phyloP scores from a whole-genome alignment of 257 asterid genomes.

The Oldenlandia corymbosa region DNA sequence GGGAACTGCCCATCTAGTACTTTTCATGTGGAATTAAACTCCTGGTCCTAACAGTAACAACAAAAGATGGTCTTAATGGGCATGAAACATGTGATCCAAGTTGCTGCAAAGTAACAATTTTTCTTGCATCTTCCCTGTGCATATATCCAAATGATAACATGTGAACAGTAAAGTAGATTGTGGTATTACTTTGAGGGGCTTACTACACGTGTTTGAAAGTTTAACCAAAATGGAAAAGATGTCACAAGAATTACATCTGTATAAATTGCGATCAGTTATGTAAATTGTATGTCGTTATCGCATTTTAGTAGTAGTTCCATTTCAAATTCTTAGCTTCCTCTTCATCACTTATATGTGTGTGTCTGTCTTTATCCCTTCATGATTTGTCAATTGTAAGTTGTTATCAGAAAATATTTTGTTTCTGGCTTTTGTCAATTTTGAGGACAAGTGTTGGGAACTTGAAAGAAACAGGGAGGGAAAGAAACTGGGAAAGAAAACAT shows the following conservation, averaged over 20 bases:
- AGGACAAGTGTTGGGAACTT: background rate
- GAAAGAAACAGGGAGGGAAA: background rate
- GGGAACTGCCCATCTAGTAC: background rate
- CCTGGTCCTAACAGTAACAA: too few relatives aligned
- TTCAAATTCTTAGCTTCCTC: too few relatives aligned
- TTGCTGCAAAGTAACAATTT: background rate
- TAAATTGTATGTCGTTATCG: too few relatives aligned
- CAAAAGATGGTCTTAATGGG: too few relatives aligned
- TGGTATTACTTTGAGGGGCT: background rate
- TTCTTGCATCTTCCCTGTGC: background rate
- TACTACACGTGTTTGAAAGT: background rate
- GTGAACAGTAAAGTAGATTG: background rate
- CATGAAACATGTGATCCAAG: conserved; percentile 9
- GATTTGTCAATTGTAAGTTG: conserved; percentile 5
- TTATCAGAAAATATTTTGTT: too few relatives aligned
- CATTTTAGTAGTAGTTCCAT: too few relatives aligned
- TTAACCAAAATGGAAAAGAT: background rate
- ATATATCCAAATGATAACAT: background rate
- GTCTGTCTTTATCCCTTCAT: too few relatives aligned
- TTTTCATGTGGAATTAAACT: background rate
- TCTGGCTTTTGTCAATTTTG: too few relatives aligned
- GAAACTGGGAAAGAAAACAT: background rate
- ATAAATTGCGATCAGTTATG: too few relatives aligned
- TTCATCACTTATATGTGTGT: too few relatives aligned
- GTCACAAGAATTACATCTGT: too few relatives aligned